Conservation (phyloP, 2,329 filamentous ascomycete species). For the Fusarium sp. region DNA sequence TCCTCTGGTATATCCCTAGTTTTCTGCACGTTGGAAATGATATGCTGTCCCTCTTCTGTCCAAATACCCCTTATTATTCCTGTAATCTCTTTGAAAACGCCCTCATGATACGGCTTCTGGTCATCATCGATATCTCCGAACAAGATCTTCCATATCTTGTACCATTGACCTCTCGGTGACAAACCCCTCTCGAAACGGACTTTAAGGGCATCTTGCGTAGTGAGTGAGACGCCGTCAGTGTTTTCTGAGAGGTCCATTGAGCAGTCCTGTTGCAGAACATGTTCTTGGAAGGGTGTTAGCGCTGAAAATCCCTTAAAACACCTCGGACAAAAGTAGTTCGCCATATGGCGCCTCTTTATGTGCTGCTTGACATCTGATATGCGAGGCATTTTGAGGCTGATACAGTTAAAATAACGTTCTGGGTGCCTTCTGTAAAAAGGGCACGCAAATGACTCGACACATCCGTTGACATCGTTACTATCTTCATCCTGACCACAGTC, state of each 20-base stretch:
- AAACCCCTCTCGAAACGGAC: not conserved
- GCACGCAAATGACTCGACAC: constrained; percentile 7
- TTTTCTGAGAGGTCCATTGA: not conserved
- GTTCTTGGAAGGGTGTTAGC: not conserved
- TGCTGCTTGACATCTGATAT: constrained; percentile 13
- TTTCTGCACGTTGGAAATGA: not conserved
- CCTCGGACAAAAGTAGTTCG: not conserved
- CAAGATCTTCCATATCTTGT: not conserved
- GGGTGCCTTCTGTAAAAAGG: constrained; percentile 12
- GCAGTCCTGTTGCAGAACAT: not conserved
- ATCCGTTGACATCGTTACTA: not conserved
- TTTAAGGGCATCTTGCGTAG: not conserved
- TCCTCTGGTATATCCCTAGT: not conserved
- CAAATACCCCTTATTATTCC: constrained; percentile 5
- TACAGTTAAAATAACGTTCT: constrained; percentile 4
- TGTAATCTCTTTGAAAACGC: constrained; percentile 8
- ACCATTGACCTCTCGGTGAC: not conserved
- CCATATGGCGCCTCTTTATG: not conserved
- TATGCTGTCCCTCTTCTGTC: not conserved
- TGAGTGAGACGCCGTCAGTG: not conserved
- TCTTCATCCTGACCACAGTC: not conserved
- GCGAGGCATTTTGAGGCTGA: not conserved
- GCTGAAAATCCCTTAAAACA: not conserved
- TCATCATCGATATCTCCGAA: not conserved
- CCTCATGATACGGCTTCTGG: not conserved